These are phyloP conservation scores for Agrocybe pediades DNA, from an alignment of 768 basidiomycete species.

Conservation along the genomic window DNA sequence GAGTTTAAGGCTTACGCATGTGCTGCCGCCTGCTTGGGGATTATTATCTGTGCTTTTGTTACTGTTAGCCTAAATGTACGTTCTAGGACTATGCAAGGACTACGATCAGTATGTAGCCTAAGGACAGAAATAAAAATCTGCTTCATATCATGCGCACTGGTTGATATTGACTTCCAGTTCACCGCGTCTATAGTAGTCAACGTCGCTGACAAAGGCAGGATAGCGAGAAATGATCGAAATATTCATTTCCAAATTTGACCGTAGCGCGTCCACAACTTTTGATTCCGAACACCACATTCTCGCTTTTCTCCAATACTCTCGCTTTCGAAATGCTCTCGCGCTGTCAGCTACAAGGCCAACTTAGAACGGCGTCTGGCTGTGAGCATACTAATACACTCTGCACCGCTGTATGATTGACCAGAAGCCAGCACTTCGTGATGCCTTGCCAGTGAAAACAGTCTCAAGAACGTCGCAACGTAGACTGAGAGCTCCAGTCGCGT, in stretches of 20 bases:
- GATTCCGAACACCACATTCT: not conserved
- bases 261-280: not conserved
- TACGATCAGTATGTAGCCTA: no score
- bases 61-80: no score
- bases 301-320: not conserved
- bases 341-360: not conserved
- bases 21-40: no score
- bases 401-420: not conserved
- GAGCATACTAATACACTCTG: not conserved
- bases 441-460: not conserved
- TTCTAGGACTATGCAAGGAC: no score
- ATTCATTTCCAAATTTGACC: not conserved
- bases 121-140: no score
- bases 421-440: not conserved
- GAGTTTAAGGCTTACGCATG: no score
- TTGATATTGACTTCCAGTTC: no score
- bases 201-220: no score
- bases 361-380: not conserved
- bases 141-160: no score
- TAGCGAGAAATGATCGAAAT: no score
- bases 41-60: not conserved
- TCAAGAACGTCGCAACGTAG: not conserved
- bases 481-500: not conserved
- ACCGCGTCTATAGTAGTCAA: no score
- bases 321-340: not conserved